Evolutionary conservation across 2,329 filamentous ascomycete genomes (phyloP).

Genomic region (Talaromyces sp.): DNA sequence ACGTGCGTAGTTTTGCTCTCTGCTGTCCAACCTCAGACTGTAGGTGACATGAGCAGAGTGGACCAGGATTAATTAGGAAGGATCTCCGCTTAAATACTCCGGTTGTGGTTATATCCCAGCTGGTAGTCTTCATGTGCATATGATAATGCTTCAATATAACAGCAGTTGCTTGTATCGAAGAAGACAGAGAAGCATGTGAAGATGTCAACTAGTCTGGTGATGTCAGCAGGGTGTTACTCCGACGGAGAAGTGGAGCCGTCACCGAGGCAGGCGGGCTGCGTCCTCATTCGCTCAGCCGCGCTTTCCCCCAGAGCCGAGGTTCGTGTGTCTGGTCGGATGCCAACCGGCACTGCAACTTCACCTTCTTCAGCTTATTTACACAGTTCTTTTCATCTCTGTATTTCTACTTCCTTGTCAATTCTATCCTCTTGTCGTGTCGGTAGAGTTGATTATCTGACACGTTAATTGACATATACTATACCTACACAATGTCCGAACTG

Average conservation of each 20-base stretch:
- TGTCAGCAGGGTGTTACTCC: conserved; percentile 5
- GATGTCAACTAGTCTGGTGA: background rate
- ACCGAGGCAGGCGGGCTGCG: conserved; percentile 12
- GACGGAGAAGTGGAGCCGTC: background rate
- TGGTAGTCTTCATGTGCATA: background rate
- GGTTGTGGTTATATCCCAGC: background rate
- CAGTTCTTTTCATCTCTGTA: background rate
- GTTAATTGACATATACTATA: background rate
- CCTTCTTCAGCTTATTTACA: background rate
- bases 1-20: background rate
- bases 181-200: background rate
- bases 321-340: background rate
- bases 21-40: no score
- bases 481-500: conserved; percentile 60
- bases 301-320: conserved; percentile 5
- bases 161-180: no score
- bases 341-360: background rate
- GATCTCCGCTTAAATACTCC: background rate
- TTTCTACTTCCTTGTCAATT: background rate
- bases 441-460: background rate
- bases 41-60: background rate
- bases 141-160: background rate
- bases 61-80: background rate
- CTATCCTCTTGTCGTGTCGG: background rate
- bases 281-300: conserved; percentile 1